Evolutionary conservation across 1,284 basidiomycete genomes (phyloP).

Genomic region (Puccinia horiana): DNA sequence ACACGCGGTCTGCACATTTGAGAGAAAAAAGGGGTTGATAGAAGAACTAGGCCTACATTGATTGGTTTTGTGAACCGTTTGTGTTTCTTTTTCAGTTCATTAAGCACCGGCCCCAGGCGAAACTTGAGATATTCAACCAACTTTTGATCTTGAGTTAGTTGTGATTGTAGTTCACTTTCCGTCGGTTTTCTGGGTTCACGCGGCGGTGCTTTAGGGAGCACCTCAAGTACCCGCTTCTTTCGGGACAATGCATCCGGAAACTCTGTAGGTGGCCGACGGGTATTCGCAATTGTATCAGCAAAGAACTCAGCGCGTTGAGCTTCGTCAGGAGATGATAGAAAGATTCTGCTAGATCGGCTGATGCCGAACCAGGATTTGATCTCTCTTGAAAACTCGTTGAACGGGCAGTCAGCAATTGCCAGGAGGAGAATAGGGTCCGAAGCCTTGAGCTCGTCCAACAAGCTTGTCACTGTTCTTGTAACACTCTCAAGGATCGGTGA

Average conservation of each 20-base stretch:
- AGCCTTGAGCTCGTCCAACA: slow-evolving; percentile 84
- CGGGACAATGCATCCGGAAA: slow-evolving; percentile 89
- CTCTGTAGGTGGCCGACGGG: slow-evolving; percentile 70
- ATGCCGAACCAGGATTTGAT: slow-evolving; percentile 90
- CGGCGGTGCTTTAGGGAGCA: slow-evolving; percentile 83
- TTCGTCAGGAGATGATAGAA: slow-evolving; percentile 69
- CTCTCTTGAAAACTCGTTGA: slow-evolving; percentile 73
- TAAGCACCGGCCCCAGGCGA: slow-evolving; percentile 79
- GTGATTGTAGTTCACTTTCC: slow-evolving; percentile 76
- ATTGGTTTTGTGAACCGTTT: slow-evolving; percentile 84
- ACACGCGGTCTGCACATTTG: background rate
- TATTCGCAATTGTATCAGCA: slow-evolving; percentile 56
- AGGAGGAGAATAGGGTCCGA: slow-evolving; percentile 90
- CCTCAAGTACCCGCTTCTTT: slow-evolving; percentile 79
- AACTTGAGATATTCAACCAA: slow-evolving; percentile 81
- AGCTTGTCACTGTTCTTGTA: slow-evolving; percentile 78
- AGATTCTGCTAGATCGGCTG: slow-evolving; percentile 72
- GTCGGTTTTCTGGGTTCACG: slow-evolving; percentile 80
- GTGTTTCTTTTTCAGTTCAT: slow-evolving; percentile 88
- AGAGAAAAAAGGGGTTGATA: background rate
- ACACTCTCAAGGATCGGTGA: slow-evolving; percentile 79
- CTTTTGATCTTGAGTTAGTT: slow-evolving; percentile 77
- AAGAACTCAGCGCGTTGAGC: slow-evolving; percentile 62
- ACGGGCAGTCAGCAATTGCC: slow-evolving; percentile 78
- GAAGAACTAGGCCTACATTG: slow-evolving; percentile 64